Evolutionary conservation across 2,329 filamentous ascomycete species (phyloP), one percentile per base, ranked within the genome.

Genomic region (Hypoxylon sp.): DNA sequence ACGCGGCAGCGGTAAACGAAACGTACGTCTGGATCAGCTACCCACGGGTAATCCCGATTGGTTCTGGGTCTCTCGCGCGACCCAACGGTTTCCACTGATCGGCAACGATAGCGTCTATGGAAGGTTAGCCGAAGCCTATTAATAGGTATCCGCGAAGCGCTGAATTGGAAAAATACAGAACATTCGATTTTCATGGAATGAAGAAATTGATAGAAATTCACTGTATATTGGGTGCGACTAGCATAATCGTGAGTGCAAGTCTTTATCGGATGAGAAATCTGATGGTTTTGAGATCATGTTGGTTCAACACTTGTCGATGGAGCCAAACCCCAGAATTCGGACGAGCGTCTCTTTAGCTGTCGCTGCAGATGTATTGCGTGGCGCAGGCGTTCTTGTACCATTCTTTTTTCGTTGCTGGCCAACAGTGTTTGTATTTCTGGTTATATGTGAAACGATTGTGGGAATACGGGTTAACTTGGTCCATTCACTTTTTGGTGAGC

Each of bases 1-100:
- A n/a, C 24, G 52, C 19, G 42, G 53, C 24, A 52, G 67, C 59
- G 67, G 58, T 61, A 67, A 59, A 44, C 52, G 63, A 64, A 57
- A 61, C 55, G 50, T 31, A 19, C 56, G 50, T 63, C 27, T 39
- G 24, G 24, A 47, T 53, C 46, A 15, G 29, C 32, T 42, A 8
- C 21, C 56, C 2, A 31, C 51, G 56, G 29, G 6, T 8, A 46
- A 21, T 21, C 10, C 15, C 52, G 52, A 54, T 50, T 67, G 55
- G 50, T 13, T 47, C 32, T 51, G 50, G 5, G 50, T 58, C 64
- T 11, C 21, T 37, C 15, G 50, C 63, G 52, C 35, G 55, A 48
- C 56, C 63, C 48, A 32, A 50, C 15, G 21, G 1, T 54, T 54
- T 47, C 32, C n/a, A 51, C 37, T 57, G 51, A 54, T 53, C 42